These are phyloP conservation scores for Isoetes engelmannii DNA, from an alignment of 83 land plant species.

Conservation along the genomic window DNA sequence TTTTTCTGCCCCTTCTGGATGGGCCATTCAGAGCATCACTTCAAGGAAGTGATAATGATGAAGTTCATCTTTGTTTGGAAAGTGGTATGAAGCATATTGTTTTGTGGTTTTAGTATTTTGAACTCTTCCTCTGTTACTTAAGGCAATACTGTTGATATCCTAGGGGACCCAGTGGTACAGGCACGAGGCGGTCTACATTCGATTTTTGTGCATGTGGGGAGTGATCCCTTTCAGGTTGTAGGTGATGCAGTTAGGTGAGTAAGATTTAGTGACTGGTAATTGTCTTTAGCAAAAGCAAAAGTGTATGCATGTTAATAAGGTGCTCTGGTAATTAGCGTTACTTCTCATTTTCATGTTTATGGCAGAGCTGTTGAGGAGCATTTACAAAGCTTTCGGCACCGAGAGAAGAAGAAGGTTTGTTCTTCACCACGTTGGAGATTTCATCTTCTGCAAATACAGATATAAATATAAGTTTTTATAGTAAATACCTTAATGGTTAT, in stretches of 20 bases:
- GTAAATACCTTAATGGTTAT: too few species aligned
- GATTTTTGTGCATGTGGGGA: background rate
- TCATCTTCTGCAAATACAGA: too few species aligned
- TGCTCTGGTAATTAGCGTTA: background rate
- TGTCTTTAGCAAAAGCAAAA: background rate
- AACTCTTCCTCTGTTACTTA: background rate
- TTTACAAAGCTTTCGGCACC: conserved; percentile 7
- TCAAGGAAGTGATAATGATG: conserved; percentile 49
- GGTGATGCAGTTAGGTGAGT: conserved; percentile 6
- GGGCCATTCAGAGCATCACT: conserved; percentile 56
- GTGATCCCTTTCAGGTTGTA: conserved; percentile 6
- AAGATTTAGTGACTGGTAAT: background rate
- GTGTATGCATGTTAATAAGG: background rate
- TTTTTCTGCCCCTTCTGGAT: conserved; percentile 17
- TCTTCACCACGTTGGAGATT: background rate
- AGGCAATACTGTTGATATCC: background rate
- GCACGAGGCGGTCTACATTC: background rate
- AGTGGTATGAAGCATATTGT: conserved; percentile 35
- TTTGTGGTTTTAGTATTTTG: background rate
- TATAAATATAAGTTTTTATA: too few species aligned
- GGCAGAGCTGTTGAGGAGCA: conserved; percentile 2
- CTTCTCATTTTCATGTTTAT: background rate
- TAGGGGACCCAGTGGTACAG: conserved; percentile 7
- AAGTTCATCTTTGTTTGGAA: conserved; percentile 54
- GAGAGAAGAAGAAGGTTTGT: conserved; percentile 1